These are phyloP conservation scores for Ascobolus immersus DNA, from an alignment of 495 filamentous ascomycete genomes.

Conservation along the genomic window DNA sequence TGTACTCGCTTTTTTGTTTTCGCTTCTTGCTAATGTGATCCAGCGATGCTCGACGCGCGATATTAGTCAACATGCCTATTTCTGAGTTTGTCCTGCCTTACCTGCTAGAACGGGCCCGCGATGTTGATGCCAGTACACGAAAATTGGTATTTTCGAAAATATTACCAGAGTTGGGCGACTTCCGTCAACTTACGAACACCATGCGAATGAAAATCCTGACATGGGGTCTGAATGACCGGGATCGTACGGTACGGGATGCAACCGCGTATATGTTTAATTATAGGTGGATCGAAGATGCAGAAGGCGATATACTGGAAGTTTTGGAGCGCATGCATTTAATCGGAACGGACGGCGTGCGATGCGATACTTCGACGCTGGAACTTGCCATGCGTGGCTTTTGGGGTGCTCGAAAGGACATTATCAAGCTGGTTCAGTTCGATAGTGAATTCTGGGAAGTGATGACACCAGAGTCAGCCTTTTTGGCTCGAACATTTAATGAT, in stretches of 20 bases:
- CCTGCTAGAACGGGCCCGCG: slow-evolving; percentile 71
- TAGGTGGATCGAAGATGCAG: slow-evolving; percentile 88
- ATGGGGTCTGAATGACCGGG: slow-evolving; percentile 84
- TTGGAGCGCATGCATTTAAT: slow-evolving; percentile 83
- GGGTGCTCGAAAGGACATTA: slow-evolving; percentile 77
- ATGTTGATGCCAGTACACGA: slow-evolving; percentile 59
- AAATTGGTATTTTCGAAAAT: slow-evolving; percentile 69
- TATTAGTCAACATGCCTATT: slow-evolving; percentile 73
- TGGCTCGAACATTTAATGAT: slow-evolving; percentile 76
- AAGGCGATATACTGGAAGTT: slow-evolving; percentile 57
- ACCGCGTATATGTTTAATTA: slow-evolving; percentile 74
- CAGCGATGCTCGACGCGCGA: slow-evolving; percentile 54
- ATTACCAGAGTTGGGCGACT: slow-evolving; percentile 75
- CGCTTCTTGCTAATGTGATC: slow-evolving; percentile 6
- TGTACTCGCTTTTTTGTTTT: slow-evolving; percentile 1
- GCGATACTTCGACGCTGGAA: too few species aligned
- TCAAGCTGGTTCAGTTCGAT: slow-evolving; percentile 53
- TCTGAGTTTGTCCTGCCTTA: slow-evolving; percentile 60
- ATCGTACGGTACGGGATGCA: slow-evolving; percentile 82
- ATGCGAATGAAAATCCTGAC: slow-evolving; percentile 90
- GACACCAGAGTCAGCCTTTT: slow-evolving; percentile 63
- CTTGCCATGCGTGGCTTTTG: slow-evolving; percentile 92
- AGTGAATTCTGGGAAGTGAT: slow-evolving; percentile 72
- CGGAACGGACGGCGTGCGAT: slow-evolving; percentile 78
- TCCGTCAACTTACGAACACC: slow-evolving; percentile 77